A percentile compares a stretch with the other conserved stretches of the same genome.
These are phyloP conservation scores for Penicillium rolfsii DNA, from an alignment of 2,329 filamentous ascomycete genomes.

Conservation along the genomic window DNA sequence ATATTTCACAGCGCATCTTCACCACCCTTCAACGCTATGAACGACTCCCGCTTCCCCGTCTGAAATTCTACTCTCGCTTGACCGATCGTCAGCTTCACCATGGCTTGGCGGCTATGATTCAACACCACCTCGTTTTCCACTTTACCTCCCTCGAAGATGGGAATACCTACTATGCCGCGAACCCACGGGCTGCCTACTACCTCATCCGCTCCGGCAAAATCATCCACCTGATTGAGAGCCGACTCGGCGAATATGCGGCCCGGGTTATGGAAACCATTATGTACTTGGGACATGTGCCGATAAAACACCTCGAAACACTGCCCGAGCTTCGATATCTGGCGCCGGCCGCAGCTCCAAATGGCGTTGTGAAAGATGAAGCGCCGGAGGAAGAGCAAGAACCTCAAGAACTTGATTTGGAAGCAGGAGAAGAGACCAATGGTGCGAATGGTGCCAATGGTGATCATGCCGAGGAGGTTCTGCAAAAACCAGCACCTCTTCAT, in stretches of 20 bases:
- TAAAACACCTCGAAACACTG: slow-evolving; percentile 50
- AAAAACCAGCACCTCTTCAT: slow-evolving; percentile 36
- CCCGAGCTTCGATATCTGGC: slow-evolving; percentile 38
- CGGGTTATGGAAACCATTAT: slow-evolving; percentile 75
- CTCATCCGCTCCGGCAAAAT: slow-evolving; percentile 82
- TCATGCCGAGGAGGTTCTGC: slow-evolving; percentile 17
- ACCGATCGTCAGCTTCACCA: slow-evolving; percentile 75
- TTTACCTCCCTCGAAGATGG: slow-evolving; percentile 65
- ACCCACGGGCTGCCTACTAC: slow-evolving; percentile 77
- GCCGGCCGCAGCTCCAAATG: slow-evolving; percentile 27
- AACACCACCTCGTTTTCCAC: slow-evolving; percentile 84
- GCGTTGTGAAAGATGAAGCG: slow-evolving; percentile 29
- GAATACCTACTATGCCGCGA: slow-evolving; percentile 79
- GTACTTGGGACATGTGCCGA: slow-evolving; percentile 72
- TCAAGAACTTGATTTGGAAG: slow-evolving; percentile 18
- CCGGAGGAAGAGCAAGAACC: slow-evolving; percentile 12
- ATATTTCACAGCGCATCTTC: slow-evolving; percentile 72
- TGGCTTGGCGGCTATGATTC: slow-evolving; percentile 80
- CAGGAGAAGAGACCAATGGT: slow-evolving; percentile 48
- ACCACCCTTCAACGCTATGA: slow-evolving; percentile 76
- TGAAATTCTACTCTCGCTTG: slow-evolving; percentile 73
- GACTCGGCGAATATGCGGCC: slow-evolving; percentile 74
- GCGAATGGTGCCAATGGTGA: slow-evolving; percentile 40
- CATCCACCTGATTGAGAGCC: slow-evolving; percentile 71
- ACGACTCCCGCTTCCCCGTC: slow-evolving; percentile 69